A percentile compares a stretch with the other conserved stretches of the same genome.
Evolutionary conservation across 1,139 yeast genomes (phyloP).

Genomic region (Yamadazyma atlantica): DNA sequence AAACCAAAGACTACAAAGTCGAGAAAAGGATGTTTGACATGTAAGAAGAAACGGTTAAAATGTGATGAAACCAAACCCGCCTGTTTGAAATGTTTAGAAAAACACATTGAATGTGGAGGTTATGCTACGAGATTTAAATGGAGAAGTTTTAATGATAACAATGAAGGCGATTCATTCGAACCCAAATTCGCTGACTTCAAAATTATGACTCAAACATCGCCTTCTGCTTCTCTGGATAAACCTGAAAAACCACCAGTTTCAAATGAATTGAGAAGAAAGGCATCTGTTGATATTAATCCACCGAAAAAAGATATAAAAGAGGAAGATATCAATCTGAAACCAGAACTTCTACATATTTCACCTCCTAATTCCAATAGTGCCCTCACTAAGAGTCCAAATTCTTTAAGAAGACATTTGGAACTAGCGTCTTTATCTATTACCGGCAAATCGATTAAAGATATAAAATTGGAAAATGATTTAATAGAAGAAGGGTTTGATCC

Average conservation of each 20-base stretch:
- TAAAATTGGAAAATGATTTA: slow-evolving; percentile 47
- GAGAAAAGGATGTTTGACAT: slow-evolving; percentile 31
- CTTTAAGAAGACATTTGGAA: slow-evolving; percentile 45
- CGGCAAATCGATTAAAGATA: slow-evolving; percentile 50
- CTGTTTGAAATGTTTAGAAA: slow-evolving; percentile 35
- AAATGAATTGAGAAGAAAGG: neutral
- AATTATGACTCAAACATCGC: no score
- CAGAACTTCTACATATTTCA: neutral
- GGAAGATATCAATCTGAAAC: neutral
- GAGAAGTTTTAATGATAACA: slow-evolving; percentile 46
- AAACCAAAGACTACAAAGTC: slow-evolving; percentile 20
- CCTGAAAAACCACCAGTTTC: no score
- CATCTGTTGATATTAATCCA: no score
- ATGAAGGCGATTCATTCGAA: no score
- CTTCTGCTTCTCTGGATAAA: neutral
- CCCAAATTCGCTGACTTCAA: no score
- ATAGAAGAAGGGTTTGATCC: slow-evolving; percentile 54
- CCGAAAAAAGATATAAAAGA: neutral
- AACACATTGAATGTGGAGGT: slow-evolving; percentile 41
- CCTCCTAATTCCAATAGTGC: neutral
- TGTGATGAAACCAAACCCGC: slow-evolving; percentile 48
- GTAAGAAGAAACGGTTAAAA: slow-evolving; percentile 34
- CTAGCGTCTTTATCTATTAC: slow-evolving; percentile 54
- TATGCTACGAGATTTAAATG: slow-evolving; percentile 65
- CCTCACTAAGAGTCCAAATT: slow-evolving; percentile 9